Base-by-base conservation (phyloP, 179 eudicot genomes). In the Vitellaria paradoxa region DNA sequence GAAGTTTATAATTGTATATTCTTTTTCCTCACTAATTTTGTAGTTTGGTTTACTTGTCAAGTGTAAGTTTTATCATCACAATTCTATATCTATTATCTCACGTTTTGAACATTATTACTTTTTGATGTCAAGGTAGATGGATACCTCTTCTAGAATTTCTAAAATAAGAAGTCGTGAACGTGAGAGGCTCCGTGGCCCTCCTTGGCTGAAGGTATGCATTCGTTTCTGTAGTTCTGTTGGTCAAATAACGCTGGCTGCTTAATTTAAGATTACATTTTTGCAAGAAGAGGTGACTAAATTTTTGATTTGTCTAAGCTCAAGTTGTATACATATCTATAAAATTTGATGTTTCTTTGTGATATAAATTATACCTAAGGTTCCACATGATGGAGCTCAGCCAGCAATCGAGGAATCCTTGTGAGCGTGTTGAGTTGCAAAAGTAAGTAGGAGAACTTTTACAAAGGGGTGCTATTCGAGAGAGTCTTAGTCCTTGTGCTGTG, bases 161-260 rank as follows among this genome's bases (percentile, higher is more conserved):
- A 93, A 90, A 87, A 90, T 95, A 87, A 89, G 99, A 81, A 93
- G 95, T 80, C 88, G 85, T 64, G 99, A 95, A 79, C 99, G 97
- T 74, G 98, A 91, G 82, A 90, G 98, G 79, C 97, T 95, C 65
- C 92, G 91, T 62, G 98, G 99, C 69, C 95, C 98, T 64, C 97
- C 98, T 77, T 95, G 99, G 99, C 85, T 95, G 55, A 94, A 94
- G 90, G 98, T 94, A 81, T 30, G 74, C 47, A 9, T 66, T 64
- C 21, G 6, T 10, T 20, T 72, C 64, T 15, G 13, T 65, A 24
- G 11, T 78, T 72, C 40, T 11, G 64, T 40, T 60, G 62, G 62
- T 55, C 11, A 65, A 65, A 11, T 21, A 50, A 0, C 10, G 57
- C 15, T 47, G 1, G n/a, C 55, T n/a, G 11, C 40, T 52, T 52